phyloP scores from a whole-genome alignment of 1,139 yeast genomes.

The Sugiyamaella xylanicola region DNA sequence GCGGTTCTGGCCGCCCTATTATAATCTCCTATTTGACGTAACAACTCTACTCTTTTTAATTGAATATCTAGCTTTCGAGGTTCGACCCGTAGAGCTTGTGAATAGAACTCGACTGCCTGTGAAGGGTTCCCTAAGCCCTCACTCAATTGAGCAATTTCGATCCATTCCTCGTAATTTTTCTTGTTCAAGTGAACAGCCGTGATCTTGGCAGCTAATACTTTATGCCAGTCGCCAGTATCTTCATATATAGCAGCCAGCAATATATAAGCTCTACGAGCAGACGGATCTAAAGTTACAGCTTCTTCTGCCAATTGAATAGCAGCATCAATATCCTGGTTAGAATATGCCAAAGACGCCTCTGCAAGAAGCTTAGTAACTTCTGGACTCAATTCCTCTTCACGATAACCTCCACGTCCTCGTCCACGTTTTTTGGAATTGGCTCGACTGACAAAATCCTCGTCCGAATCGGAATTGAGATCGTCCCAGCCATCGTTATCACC shows the following conservation, averaged over 20 bases:
- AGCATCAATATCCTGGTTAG: conserved; percentile 12
- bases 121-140: conserved; percentile 68
- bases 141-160: conserved; percentile 75
- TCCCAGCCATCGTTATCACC: conserved; percentile 19
- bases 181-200: conserved; percentile 82
- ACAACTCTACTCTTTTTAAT: conserved; percentile 58
- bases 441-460: not conserved
- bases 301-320: conserved; percentile 72
- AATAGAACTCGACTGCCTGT: conserved; percentile 81
- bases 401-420: conserved; percentile 3
- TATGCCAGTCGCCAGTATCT: conserved; percentile 63
- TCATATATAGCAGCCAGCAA: conserved; percentile 83
- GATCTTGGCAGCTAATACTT: conserved; percentile 80
- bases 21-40: conserved; percentile 62
- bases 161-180: conserved; percentile 81
- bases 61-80: conserved; percentile 35
- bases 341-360: conserved; percentile 20
- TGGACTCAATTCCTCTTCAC: conserved; percentile 14
- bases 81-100: conserved; percentile 33
- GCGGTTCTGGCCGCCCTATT: conserved; percentile 78
- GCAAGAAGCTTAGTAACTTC: conserved; percentile 12
- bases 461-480: conserved; percentile 14
- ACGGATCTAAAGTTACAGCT: conserved; percentile 75
- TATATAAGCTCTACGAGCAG: conserved; percentile 80
- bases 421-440: conserved; percentile 3